Base-by-base conservation (phyloP, 805 yeast species). In the Ogataea saltuana region DNA sequence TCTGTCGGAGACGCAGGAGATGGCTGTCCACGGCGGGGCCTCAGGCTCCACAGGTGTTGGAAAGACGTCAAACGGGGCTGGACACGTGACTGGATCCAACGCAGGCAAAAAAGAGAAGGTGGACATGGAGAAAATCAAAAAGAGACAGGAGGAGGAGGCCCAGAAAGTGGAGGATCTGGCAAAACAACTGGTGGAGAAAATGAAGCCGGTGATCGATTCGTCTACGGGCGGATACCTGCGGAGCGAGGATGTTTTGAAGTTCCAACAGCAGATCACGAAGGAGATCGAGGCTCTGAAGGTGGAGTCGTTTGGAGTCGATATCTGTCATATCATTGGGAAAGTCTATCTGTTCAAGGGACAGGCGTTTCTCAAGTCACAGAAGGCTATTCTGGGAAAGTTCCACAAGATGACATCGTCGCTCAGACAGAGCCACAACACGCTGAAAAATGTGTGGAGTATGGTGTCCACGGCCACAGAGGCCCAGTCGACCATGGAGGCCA, bases 291-390 rank as follows among this genome's bases (percentile, higher is more conserved):
- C 81, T 21, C 70, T 86, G 50, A 85, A 85, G 54, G 77, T 83
- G 80, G 93, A 86, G 62, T 84, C 91, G 17, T 86, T 86, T 64
- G 95, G 95, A n/a, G 64, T 85, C 23, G 89, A 86, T 57, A 84
- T 86, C 26, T 72, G 87, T 36, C 93, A 86, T 54, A 75, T 87
- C 0, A 76, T 86, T 42, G 95, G 93, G 18, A 73, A 77, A 40
- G 77, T 83, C 2, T 86, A 86, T 59, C 68, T 72, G 47, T 74
- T 82, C 55, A 83, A 85, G 59, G 83, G 81, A 20, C 74, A 75
- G 45, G 76, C 84, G 15, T 83, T 76, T 48, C 62, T 85, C 30
- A 84, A 83, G 53, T 76, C 84, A 7, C 88, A 82, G 53, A 73
- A 74, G 54, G 85, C 86, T 1, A 67, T 84, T 55, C 83, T 88